Percentiles rank a stretch among this genome's conserved stretches.
phyloP scores from a whole-genome alignment of 31 red algal genomes.

The Porphyra umbilicalis region DNA sequence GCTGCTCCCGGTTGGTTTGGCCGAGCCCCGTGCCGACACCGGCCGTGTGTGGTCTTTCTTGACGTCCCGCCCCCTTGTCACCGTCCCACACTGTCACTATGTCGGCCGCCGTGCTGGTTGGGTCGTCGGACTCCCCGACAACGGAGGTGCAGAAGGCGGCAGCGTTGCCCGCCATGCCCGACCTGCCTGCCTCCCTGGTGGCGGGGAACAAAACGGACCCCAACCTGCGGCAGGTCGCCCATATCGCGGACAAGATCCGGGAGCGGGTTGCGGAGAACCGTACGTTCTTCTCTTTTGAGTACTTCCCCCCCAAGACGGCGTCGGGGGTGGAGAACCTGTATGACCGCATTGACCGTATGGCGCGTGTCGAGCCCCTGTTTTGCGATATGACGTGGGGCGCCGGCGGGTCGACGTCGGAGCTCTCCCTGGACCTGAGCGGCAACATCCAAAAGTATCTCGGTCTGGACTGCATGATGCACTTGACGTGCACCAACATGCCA shows the following conservation, averaged over 20 bases:
- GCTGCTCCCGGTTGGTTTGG: no score
- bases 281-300: constrained; percentile 97
- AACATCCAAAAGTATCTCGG: constrained; percentile 87
- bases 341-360: constrained; percentile 83
- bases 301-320: constrained; percentile 97
- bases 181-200: neutral
- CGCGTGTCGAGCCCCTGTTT: constrained; percentile 86
- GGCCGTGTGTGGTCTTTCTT: no score
- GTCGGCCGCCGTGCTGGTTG: neutral
- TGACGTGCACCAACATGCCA: constrained; percentile 98
- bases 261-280: constrained; percentile 46
- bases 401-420: constrained; percentile 83
- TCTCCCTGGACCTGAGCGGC: constrained; percentile 80
- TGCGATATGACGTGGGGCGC: constrained; percentile 98
- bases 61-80: no score
- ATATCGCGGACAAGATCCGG: constrained; percentile 85
- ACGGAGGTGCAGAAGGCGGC: neutral
- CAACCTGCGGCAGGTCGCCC: constrained; percentile 75
- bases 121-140: neutral
- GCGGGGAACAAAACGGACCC: constrained; percentile 32
- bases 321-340: constrained; percentile 80
- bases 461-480: constrained; percentile 90
- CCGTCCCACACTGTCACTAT: neutral
- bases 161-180: neutral
- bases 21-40: no score